These are phyloP conservation scores for Ziziphus jujuba DNA, from an alignment of 306 rosid species.

Conservation along the genomic window DNA sequence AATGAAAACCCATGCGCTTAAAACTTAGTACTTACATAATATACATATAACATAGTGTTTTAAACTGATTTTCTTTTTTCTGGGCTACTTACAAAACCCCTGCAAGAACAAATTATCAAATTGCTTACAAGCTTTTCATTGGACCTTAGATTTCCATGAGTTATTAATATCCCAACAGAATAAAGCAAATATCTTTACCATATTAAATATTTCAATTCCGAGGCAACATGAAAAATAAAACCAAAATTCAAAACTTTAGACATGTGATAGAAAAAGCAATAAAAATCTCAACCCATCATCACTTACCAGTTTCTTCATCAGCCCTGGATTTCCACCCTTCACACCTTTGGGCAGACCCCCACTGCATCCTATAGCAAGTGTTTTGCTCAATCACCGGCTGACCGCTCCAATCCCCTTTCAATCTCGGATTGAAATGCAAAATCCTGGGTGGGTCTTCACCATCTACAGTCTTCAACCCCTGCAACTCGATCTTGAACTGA, in stretches of 20 bases:
- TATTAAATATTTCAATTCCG: neutral
- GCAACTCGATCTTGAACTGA: slow-evolving; percentile 79
- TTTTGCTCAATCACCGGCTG: slow-evolving; percentile 85
- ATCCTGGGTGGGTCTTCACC: slow-evolving; percentile 93
- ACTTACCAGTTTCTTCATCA: slow-evolving; percentile 86
- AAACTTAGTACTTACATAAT: too few species aligned
- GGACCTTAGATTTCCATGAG: too few species aligned
- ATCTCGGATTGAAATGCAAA: slow-evolving; percentile 86
- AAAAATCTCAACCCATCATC: neutral
- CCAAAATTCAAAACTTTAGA: slow-evolving; percentile 8
- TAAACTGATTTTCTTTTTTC: too few species aligned
- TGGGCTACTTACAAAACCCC: too few species aligned
- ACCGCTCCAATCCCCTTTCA: slow-evolving; percentile 92
- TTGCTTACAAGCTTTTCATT: too few species aligned
- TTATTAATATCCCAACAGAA: too few species aligned
- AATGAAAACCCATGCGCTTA: too few species aligned
- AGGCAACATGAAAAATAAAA: neutral
- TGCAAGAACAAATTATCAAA: too few species aligned
- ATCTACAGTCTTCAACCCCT: slow-evolving; percentile 79
- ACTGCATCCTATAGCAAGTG: slow-evolving; percentile 94
- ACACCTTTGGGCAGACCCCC: slow-evolving; percentile 82
- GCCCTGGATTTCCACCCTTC: slow-evolving; percentile 94
- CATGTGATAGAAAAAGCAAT: neutral
- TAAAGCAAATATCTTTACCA: too few species aligned
- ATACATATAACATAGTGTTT: too few species aligned